Base-by-base conservation (phyloP, 495 filamentous ascomycete genomes). In the Penicillium daleae region DNA sequence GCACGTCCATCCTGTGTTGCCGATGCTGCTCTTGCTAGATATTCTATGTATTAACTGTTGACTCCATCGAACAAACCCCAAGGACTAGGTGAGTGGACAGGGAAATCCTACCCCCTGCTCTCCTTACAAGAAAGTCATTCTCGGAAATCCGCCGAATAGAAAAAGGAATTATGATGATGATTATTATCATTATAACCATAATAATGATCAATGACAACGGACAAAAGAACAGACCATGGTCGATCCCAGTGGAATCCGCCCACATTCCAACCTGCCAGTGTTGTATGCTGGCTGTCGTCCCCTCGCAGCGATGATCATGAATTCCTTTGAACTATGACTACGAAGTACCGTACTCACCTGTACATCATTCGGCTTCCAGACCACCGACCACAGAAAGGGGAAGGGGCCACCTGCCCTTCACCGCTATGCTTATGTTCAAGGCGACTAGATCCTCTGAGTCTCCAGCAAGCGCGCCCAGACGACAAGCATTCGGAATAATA, bases 191-290 rank as follows among this genome's bases (percentile, higher is more conserved):
- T 8, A 42, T 42, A 6, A 42, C 21, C 8, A 46, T 46, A 19
- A 24, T 22, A 24, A 22, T 21, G 21, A 46, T 46, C n/a, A 40
- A 17, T 40, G 27, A 51, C 17, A 1, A 1, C 24, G 24, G 31
- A 27, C 49, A 33, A 54, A 1, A 54, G 21, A n/a, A 8, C 6
- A 52, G 42, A 10, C 15, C 15, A 4, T 29, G 29, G 60, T 56
- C 51, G 60, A 63, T 61, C 57, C 6, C 48, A 29, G 57, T 63
- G 61, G 65, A 57, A 63, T 67, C 58, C 52, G 13, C 27, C 52
- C 46, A 59, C 62, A 62, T 63, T 63, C 57, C 52, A 58, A 50
- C 61, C 57, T 63, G 56, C 62, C 60, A 67, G 37, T 56, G 7
- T 52, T 48, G 60, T 31, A 40, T 42, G 29, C 56, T 48, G 13